phyloP scores from a whole-genome alignment of 176 grass and related monocot genomes.

The Guadua angustifolia region DNA sequence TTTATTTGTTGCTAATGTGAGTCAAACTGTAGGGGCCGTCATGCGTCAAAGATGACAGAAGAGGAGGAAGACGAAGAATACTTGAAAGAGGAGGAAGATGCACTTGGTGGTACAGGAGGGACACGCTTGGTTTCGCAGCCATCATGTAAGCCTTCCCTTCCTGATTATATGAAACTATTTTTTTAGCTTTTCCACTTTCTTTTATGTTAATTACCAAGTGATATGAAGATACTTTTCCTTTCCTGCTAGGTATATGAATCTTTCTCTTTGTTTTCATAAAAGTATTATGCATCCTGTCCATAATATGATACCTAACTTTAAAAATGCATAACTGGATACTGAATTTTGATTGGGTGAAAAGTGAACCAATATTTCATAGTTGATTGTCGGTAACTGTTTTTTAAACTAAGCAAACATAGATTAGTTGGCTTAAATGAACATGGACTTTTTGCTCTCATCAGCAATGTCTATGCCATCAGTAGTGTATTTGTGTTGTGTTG shows the following conservation, averaged over 20 bases:
- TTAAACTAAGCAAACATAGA: neutral
- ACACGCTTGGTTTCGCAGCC: slow-evolving; percentile 78
- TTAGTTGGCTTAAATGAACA: neutral
- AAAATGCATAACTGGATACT: neutral
- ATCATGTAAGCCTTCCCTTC: slow-evolving; percentile 67
- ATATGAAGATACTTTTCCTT: neutral
- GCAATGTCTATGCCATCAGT: neutral
- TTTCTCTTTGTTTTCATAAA: neutral
- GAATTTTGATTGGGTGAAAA: neutral
- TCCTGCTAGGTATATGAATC: neutral
- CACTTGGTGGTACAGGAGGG: slow-evolving; percentile 69
- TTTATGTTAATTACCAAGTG: neutral
- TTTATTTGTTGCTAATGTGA: slow-evolving; percentile 30
- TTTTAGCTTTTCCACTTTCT: neutral
- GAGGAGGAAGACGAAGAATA: slow-evolving; percentile 97
- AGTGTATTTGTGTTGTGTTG: slow-evolving; percentile 7
- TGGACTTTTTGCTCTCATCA: neutral
- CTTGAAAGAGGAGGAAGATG: slow-evolving; percentile 93
- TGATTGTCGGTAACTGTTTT: slow-evolving; percentile 13
- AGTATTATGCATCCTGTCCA: neutral
- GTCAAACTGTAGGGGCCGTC: slow-evolving; percentile 71
- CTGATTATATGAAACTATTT: slow-evolving; percentile 10
- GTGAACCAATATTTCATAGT: neutral
- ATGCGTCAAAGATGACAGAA: slow-evolving; percentile 84
- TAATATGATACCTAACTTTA: neutral